These are phyloP conservation scores for Grigorovia humatica DNA, from an alignment of 805 yeast genomes.

Conservation along the genomic window DNA sequence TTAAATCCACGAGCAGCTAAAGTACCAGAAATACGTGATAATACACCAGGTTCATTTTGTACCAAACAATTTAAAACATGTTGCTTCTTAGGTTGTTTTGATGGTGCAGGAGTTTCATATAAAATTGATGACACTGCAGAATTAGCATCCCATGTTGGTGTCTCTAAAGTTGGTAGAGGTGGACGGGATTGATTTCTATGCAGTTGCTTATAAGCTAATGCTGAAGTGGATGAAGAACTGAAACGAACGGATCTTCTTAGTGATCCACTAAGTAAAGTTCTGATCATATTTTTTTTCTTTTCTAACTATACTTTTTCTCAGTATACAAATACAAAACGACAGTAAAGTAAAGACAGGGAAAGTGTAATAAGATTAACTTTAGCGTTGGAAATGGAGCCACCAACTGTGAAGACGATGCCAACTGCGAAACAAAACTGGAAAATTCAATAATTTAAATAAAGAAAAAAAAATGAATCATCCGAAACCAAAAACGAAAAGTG, in stretches of 20 bases:
- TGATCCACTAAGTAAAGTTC: slow-evolving; percentile 11
- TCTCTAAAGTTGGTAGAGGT: slow-evolving; percentile 82
- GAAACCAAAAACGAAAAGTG: no score
- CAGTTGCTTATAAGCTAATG: slow-evolving; percentile 85
- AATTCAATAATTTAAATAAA: no score
- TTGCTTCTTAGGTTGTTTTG: slow-evolving; percentile 54
- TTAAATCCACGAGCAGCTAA: slow-evolving; percentile 98
- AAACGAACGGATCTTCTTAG: slow-evolving; percentile 21
- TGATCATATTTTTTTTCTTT: slow-evolving; percentile 23
- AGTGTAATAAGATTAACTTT: no score
- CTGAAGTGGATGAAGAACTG: slow-evolving; percentile 76
- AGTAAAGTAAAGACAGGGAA: no score
- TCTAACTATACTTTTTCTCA: slow-evolving; percentile 15
- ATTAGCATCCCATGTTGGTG: slow-evolving; percentile 93
- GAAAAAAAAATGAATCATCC: neutral
- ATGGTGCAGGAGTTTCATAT: slow-evolving; percentile 69
- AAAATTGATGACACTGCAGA: slow-evolving; percentile 93
- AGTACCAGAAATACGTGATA: slow-evolving; percentile 86
- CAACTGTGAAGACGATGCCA: no score
- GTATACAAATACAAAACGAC: no score
- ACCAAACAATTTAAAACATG: slow-evolving; percentile 95
- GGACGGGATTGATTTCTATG: slow-evolving; percentile 84
- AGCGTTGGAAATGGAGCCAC: no score
- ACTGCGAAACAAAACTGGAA: neutral
- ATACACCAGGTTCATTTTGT: slow-evolving; percentile 97